Conservation (phyloP, 2,329 filamentous ascomycete genomes). For the Calonectria henricotiae region DNA sequence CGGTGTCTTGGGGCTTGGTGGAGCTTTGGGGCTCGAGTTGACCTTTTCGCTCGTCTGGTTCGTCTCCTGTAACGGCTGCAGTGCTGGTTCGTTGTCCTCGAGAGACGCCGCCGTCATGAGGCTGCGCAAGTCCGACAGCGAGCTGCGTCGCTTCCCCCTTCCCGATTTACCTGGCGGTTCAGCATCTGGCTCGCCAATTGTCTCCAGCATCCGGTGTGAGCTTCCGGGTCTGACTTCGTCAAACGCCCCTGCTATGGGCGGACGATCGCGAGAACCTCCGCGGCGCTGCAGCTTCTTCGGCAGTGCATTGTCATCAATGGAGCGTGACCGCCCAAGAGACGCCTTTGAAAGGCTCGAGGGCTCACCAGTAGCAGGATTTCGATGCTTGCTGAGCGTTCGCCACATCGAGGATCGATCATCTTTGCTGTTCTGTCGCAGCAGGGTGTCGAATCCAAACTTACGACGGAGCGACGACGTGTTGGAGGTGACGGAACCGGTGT, state of each 20-base stretch:
- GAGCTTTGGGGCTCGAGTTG: slow-evolving; percentile 66
- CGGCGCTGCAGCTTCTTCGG: slow-evolving; percentile 60
- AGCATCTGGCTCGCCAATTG: slow-evolving; percentile 72
- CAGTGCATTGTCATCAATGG: slow-evolving; percentile 79
- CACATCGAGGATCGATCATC: slow-evolving; percentile 84
- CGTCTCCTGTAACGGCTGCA: slow-evolving; percentile 69
- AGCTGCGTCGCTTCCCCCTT: slow-evolving; percentile 90
- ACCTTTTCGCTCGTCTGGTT: slow-evolving; percentile 72
- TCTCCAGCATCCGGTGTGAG: slow-evolving; percentile 72
- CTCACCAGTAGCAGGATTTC: slow-evolving; percentile 74
- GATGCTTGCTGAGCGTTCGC: slow-evolving; percentile 90
- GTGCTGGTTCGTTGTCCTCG: slow-evolving; percentile 55
- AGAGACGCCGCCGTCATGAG: slow-evolving; percentile 76
- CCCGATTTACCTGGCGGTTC: slow-evolving; percentile 62
- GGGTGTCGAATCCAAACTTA: slow-evolving; percentile 85
- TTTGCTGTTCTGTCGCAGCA: slow-evolving; percentile 87
- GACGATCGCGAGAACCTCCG: slow-evolving; percentile 73
- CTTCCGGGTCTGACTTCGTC: slow-evolving; percentile 74
- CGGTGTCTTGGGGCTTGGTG: slow-evolving; percentile 58
- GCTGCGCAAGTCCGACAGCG: slow-evolving; percentile 86
- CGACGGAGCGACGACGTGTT: slow-evolving; percentile 89
- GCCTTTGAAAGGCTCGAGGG: slow-evolving; percentile 77
- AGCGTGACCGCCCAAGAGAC: slow-evolving; percentile 80
- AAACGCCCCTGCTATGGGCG: slow-evolving; percentile 75
- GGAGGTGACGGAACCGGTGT: slow-evolving; percentile 84